Evolutionary conservation across 2,329 filamentous ascomycete genomes (phyloP), one percentile per base, ranked within the genome.

Genomic region (Colletotrichum sp.): DNA sequence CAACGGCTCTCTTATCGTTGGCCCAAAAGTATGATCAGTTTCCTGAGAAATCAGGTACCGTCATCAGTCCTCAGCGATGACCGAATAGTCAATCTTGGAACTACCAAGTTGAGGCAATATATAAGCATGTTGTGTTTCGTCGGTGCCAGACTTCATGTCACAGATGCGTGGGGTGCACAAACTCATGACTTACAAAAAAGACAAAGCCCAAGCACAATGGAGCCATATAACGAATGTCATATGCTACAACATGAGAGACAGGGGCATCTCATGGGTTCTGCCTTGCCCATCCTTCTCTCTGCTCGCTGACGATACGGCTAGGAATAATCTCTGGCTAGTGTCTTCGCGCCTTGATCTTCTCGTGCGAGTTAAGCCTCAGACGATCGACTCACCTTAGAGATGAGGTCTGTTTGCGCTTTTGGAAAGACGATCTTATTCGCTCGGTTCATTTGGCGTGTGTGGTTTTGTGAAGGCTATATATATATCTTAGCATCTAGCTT

Each of bases 51-150:
- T 48, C 1, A 0, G 18, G 38, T 10, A 7, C 38, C 18, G 1
- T 12, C 18, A 48, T n/a, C 38, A 21, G 43, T 21, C 5, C 1
- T 21, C 18, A n/a, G 38, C 18, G 10, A 13, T 48, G 2, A 21
- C n/a, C 1, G 2, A 7, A 48, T n/a, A 6, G 0, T 7, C 43
- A 21, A 21, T 48, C n/a, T 13, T 48, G 0, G 5, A 5, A 12
- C 1, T 1, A 4, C n/a, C n/a, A 3, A 21, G n/a, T 21, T 1
- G n/a, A 48, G 43, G 18, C 5, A 0, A 13, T 13, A 21, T 13
- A 21, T 2, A 18, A 12, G 5, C 10, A 48, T 6, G 5, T 2
- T n/a, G 5, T 48, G 18, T 4, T 3, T 48, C 18, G 10, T n/a
- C 18, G 18, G 38, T 12, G 3, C 18, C 0, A 48, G 38, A 48